Evolutionary conservation across 768 basidiomycete genomes (phyloP), one percentile per base, ranked within the genome.

Genomic region (Tricholoma sp.): DNA sequence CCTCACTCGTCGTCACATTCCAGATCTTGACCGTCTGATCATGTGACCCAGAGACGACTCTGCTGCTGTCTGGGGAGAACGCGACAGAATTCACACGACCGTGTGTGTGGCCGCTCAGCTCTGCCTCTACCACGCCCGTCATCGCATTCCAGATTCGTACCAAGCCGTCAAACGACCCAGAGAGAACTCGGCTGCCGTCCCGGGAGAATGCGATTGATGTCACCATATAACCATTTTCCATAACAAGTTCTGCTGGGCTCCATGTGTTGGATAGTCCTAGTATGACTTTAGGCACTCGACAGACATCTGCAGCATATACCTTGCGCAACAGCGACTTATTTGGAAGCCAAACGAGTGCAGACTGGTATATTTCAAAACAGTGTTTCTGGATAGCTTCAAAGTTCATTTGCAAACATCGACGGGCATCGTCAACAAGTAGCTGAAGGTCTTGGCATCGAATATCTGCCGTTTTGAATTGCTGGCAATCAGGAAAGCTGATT

Each of bases 301-400:
- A 6, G 37, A 39, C 15, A n/a, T 39, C 37, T 39, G 37, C 13
- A 39, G 37, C 37, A 39, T 39, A 39, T 2, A 39, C 37, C 15
- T 39, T 5, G 11, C 37, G 13, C 2, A 39, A 13, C 37, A 39
- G 15, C 6, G 37, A 39, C 15, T 39, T 39, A 11, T 39, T 11
- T 15, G 37, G 37, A 39, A 15, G 11, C 37, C 37, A 39, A 39
- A 15, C 37, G 15, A 39, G 37, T 15, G 13, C 37, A 34, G 34
- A 34, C 15, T 39, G 37, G 37, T 39, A 39, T 1, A 39, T 15
- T n/a, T n/a, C 37, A 11, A 39, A 6, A 15, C 37, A 39, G 28
- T 55, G 39, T 49, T 56, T 56, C 24, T 59, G 50, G 28, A 59
- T 33, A 33, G n/a, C 42, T 53, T 59, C 58, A 47, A 59, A 59